Percentiles rank a stretch among this genome's conserved stretches.
These are phyloP conservation scores for Teunomyces kruisii DNA, from an alignment of 805 yeast genomes.

Conservation along the genomic window DNA sequence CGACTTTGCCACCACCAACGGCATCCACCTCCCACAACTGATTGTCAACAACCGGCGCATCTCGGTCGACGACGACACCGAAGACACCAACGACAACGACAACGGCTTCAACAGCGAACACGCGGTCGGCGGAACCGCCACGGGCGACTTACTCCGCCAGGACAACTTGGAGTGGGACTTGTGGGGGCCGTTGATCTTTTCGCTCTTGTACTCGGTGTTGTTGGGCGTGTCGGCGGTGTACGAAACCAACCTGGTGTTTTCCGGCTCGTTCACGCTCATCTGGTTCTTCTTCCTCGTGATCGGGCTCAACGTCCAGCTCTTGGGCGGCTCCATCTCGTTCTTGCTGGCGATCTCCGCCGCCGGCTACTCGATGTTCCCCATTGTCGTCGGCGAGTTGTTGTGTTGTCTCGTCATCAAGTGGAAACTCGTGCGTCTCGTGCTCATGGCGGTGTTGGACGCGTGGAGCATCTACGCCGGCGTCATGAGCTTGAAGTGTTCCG, in stretches of 20 bases:
- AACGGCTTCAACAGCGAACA: constrained; percentile 13
- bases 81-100: constrained; percentile 12
- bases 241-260: constrained; percentile 54
- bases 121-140: neutral
- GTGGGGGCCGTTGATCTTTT: constrained; percentile 73
- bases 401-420: constrained; percentile 46
- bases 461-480: constrained; percentile 70
- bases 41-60: constrained; percentile 25
- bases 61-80: constrained; percentile 22
- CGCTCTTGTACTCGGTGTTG: constrained; percentile 53
- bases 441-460: constrained; percentile 46
- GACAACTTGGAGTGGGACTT: constrained; percentile 55
- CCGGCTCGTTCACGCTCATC: constrained; percentile 60
- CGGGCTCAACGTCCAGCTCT: constrained; percentile 63
- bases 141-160: constrained; percentile 9
- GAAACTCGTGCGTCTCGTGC: constrained; percentile 48
- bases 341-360: constrained; percentile 68
- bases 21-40: constrained; percentile 36
- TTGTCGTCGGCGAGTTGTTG: constrained; percentile 52
- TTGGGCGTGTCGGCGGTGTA: constrained; percentile 36
- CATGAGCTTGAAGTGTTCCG: constrained; percentile 61
- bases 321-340: constrained; percentile 62
- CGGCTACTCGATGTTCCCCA: constrained; percentile 70
- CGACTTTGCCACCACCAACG: constrained; percentile 35
- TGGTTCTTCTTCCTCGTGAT: constrained; percentile 64